phyloP scores from a whole-genome alignment of 1,284 basidiomycete genomes.

The Trichosporon ovoides region DNA sequence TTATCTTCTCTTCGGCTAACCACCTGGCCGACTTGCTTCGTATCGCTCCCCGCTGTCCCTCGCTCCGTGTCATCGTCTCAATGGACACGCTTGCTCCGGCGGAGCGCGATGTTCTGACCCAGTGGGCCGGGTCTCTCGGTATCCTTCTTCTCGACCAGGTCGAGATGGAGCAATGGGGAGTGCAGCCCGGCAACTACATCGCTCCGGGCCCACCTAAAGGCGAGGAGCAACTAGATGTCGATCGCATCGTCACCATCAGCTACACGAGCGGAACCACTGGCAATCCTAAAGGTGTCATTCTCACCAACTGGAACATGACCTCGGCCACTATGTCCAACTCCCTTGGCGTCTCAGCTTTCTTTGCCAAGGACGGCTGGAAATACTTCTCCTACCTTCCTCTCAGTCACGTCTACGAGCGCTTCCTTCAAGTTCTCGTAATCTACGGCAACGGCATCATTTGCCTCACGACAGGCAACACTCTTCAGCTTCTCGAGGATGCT shows the following conservation, averaged over 20 bases:
- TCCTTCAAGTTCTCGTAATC: conserved; percentile 52
- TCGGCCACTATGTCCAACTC: conserved; percentile 61
- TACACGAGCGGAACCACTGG: conserved; percentile 49
- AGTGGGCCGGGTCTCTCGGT: conserved; percentile 66
- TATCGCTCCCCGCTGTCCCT: conserved; percentile 59
- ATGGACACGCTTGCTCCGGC: conserved; percentile 41
- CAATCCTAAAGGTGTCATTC: conserved; percentile 61
- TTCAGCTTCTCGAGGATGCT: conserved; percentile 81
- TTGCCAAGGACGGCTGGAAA: conserved; percentile 61
- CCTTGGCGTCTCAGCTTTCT: conserved; percentile 55
- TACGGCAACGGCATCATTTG: conserved; percentile 69
- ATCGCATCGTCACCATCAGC: conserved; percentile 43
- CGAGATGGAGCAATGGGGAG: conserved; percentile 57
- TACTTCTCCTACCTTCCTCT: conserved; percentile 50
- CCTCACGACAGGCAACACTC: conserved; percentile 84
- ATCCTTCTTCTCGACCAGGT: conserved; percentile 62
- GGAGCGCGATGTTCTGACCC: conserved; percentile 58
- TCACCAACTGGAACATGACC: conserved; percentile 72
- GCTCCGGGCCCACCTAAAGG: conserved; percentile 36
- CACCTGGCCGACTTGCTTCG: conserved; percentile 73
- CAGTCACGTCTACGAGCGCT: conserved; percentile 74
- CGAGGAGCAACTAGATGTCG: conserved; percentile 37
- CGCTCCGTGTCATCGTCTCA: conserved; percentile 57
- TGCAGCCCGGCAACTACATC: conserved; percentile 27
- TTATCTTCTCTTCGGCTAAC: conserved; percentile 67